Percentiles rank a stretch among this genome's conserved stretches.
These are phyloP conservation scores for Hirschfeldia incana DNA, from an alignment of 345 rosid genomes.

Conservation along the genomic window DNA sequence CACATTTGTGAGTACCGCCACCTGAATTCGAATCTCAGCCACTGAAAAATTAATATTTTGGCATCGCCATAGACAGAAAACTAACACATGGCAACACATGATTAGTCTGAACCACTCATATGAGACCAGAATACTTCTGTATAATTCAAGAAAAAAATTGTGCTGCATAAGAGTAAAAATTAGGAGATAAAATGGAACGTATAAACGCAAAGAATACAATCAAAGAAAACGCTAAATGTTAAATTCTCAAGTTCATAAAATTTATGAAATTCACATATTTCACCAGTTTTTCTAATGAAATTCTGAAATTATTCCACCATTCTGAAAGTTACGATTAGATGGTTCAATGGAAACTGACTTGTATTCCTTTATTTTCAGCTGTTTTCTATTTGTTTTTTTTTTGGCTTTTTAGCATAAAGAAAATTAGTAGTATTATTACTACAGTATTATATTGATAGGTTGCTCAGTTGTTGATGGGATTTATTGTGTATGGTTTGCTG, in stretches of 20 bases:
- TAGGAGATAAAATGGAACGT: not conserved
- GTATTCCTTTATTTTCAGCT: not conserved
- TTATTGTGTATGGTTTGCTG: slow-evolving; percentile 16
- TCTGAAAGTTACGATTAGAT: not conserved
- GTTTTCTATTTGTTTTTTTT: not conserved
- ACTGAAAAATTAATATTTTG: no score
- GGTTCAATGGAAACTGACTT: not conserved
- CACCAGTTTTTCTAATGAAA: not conserved
- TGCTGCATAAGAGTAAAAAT: no score
- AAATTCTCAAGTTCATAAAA: not conserved
- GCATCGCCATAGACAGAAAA: no score
- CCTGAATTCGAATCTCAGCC: no score
- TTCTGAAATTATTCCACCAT: not conserved
- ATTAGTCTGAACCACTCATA: no score
- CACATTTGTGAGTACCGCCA: no score
- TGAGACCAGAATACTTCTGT: no score
- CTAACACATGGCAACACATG: no score
- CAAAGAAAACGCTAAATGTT: not conserved
- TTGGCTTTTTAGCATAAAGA: not conserved
- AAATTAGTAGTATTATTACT: not conserved
- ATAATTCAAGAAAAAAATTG: no score
- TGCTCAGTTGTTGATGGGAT: not conserved
- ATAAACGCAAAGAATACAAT: not conserved
- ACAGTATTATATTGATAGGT: not conserved
- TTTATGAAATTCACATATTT: not conserved